A percentile compares a stretch with the other conserved stretches of the same genome.
Conservation (phyloP, 139 green algal genomes). For the Pleodorina starrii region DNA sequence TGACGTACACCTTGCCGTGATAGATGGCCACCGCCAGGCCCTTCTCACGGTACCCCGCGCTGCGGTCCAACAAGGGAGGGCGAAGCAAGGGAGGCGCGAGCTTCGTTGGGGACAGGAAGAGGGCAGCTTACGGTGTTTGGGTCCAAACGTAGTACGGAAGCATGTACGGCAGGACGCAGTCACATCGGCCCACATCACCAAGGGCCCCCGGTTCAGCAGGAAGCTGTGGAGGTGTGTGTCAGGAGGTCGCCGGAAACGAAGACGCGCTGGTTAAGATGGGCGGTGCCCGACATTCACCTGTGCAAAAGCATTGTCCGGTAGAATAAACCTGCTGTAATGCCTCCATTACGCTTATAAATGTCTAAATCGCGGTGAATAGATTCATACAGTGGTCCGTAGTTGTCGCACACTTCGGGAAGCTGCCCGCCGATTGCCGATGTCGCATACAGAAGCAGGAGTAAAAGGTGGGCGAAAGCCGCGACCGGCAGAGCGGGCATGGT, state of each 20-base stretch:
- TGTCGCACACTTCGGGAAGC: neutral
- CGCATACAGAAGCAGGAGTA: neutral
- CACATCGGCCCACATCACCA: no score
- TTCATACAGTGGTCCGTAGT: slow-evolving; percentile 10
- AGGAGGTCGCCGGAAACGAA: no score
- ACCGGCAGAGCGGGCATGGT: neutral
- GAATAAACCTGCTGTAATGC: neutral
- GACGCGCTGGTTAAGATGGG: no score
- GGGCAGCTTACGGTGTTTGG: no score
- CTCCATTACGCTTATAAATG: neutral
- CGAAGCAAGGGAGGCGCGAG: no score
- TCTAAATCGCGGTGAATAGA: slow-evolving; percentile 10
- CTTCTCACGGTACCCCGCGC: slow-evolving; percentile 18
- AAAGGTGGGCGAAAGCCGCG: neutral
- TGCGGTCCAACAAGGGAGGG: neutral
- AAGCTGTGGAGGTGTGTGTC: no score
- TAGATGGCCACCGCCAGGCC: slow-evolving; percentile 41
- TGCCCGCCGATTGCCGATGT: neutral
- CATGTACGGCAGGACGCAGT: no score
- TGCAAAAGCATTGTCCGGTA: neutral
- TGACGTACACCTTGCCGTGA: slow-evolving; percentile 37
- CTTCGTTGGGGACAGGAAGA: no score
- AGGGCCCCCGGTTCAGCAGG: no score
- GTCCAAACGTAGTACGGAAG: no score
- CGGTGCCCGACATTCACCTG: no score